A percentile compares a stretch with the other conserved stretches of the same genome.
Conservation (phyloP, 2,329 filamentous ascomycete genomes). For the Fusarium sp. region DNA sequence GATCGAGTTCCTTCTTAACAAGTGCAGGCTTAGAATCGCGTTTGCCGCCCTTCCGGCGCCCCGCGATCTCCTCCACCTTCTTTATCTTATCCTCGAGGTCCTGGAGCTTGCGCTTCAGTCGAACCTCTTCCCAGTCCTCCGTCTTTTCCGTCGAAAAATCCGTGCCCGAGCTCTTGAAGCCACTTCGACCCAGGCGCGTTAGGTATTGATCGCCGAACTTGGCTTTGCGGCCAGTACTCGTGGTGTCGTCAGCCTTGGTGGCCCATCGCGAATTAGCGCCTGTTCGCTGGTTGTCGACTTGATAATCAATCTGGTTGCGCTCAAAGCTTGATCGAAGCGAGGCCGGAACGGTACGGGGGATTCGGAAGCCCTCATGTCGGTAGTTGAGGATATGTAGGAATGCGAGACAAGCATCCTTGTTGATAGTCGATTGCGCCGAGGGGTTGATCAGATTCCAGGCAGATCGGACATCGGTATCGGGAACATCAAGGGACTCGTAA, state of each 20-base stretch:
- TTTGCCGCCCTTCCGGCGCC: constrained; percentile 70
- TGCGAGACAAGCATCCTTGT: constrained; percentile 92
- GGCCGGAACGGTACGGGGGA: constrained; percentile 89
- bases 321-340: constrained; percentile 93
- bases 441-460: constrained; percentile 99
- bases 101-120: constrained; percentile 89
- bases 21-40: constrained; percentile 86
- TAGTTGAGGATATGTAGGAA: constrained; percentile 98
- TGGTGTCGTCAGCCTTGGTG: constrained; percentile 79
- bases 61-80: constrained; percentile 79
- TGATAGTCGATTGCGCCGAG: constrained; percentile 81
- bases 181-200: constrained; percentile 85
- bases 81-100: constrained; percentile 91
- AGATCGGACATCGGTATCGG: constrained; percentile 83
- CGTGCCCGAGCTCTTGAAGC: constrained; percentile 84
- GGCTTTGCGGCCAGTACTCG: constrained; percentile 87
- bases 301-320: constrained; percentile 96
- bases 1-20: constrained; percentile 93
- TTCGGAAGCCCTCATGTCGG: constrained; percentile 93
- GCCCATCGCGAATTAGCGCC: constrained; percentile 80
- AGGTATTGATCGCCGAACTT: constrained; percentile 99
- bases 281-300: constrained; percentile 78
- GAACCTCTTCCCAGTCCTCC: constrained; percentile 97
- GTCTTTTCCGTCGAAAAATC: constrained; percentile 88
- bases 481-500: constrained; percentile 82